These are phyloP conservation scores for Actinomortierella ambigua DNA, from an alignment of 371 early-diverging fungal species.

Conservation along the genomic window DNA sequence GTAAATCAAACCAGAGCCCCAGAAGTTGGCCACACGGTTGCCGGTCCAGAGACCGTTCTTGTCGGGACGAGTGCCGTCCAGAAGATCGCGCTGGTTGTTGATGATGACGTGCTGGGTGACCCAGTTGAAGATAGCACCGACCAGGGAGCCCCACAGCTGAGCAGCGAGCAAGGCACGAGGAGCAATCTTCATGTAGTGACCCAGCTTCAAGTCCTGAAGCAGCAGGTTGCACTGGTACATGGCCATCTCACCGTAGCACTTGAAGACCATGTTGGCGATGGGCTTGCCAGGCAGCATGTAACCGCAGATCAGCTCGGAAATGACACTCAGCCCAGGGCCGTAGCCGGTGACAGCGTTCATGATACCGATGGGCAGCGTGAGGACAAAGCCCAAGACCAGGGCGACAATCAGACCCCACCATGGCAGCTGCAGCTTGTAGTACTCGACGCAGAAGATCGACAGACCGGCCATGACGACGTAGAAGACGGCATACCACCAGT, in stretches of 20 bases:
- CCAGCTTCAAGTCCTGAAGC: constrained; percentile 54
- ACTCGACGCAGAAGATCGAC: constrained; percentile 63
- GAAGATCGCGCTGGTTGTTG: constrained; percentile 8
- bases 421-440: constrained; percentile 56
- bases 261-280: constrained; percentile 50
- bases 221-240: constrained; percentile 51
- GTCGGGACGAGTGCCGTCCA: constrained; percentile 11
- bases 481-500: constrained; percentile 70
- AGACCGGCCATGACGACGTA: constrained; percentile 61
- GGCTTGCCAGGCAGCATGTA: constrained; percentile 59
- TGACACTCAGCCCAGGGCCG: constrained; percentile 70
- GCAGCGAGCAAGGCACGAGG: constrained; percentile 47
- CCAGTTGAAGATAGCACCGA: constrained; percentile 31
- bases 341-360: constrained; percentile 75
- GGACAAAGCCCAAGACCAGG: constrained; percentile 57
- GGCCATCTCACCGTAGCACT: constrained; percentile 55
- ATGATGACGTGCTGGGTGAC: constrained; percentile 21
- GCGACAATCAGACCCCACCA: constrained; percentile 77
- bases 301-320: constrained; percentile 68
- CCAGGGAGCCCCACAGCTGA: constrained; percentile 47
- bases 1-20: constrained; percentile 33
- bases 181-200: constrained; percentile 64
- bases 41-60: constrained; percentile 31
- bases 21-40: constrained; percentile 8
- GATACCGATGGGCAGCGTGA: constrained; percentile 80